Evolutionary conservation across 2,329 filamentous ascomycete species (phyloP), one percentile per base, ranked within the genome.

Genomic region (Amauroascus niger): DNA sequence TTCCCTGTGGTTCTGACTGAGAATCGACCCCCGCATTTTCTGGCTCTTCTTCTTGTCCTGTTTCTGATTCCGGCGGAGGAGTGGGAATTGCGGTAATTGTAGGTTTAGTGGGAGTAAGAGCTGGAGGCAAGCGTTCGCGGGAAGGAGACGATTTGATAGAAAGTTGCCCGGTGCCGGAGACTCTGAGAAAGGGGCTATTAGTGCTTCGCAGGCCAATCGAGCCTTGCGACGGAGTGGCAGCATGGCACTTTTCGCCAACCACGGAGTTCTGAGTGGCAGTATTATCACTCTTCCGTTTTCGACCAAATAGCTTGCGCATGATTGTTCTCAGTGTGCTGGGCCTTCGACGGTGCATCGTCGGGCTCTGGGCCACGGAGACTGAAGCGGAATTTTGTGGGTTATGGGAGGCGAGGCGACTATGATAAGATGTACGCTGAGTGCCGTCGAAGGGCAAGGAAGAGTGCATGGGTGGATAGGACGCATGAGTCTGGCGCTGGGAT

Each of bases 221-320:
- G 40, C 59, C 57, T 33, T 16, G 50, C 39, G 52, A 45, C 6
- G 24, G 26, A 24, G 35, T 49, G 1, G 47, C 24, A n/a, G 39
- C 16, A 44, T 45, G 33, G n/a, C 18, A 14, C n/a, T 37, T 52
- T 24, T 54, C 52, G n/a, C 41, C 28, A 22, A 35, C 37, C 6
- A 18, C 41, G 8, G 22, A 8, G 33, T 63, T 64, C 9, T 69
- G 65, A 13, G 64, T 26, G 40, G 68, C 67, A 11, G 62, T 67
- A 11, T 62, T 45, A 45, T 66, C 61, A 44, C 67, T 69, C 28
- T 66, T 64, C 45, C 67, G 59, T 57, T 69, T 71, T 18, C 68
- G 65, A 33, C 65, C 70, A 60, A 73, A 73, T 43, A 73, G 66
- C 59, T 68, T 73, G 48, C 69, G 68, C 70, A 72, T 72, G n/a